These are phyloP conservation scores for Ulmus americana DNA, from an alignment of 331 rosid genomes.

Conservation along the genomic window DNA sequence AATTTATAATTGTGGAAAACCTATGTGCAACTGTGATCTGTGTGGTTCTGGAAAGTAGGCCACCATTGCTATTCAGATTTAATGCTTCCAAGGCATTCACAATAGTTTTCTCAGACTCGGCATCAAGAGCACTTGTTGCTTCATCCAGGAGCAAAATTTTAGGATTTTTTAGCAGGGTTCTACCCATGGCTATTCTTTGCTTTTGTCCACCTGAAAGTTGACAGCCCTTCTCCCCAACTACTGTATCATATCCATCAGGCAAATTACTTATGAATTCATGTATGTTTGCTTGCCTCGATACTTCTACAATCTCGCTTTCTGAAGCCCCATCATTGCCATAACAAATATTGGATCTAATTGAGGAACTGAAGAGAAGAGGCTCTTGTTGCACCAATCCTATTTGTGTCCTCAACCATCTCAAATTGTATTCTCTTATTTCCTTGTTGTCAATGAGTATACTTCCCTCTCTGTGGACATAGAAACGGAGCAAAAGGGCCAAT, in stretches of 20 bases:
- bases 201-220: conserved; percentile 91
- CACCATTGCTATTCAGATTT: conserved; percentile 35
- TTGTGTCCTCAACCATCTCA: conserved; percentile 63
- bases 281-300: conserved; percentile 61
- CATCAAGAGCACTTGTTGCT: conserved; percentile 89
- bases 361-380: conserved; percentile 72
- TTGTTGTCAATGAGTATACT: conserved; percentile 57
- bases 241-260: conserved; percentile 66
- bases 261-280: conserved; percentile 64
- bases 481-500: conserved; percentile 65
- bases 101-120: conserved; percentile 61
- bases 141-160: conserved; percentile 69
- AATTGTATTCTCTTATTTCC: conserved; percentile 55
- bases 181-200: conserved; percentile 82
- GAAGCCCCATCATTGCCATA: conserved; percentile 55
- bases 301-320: conserved; percentile 68
- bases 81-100: conserved; percentile 56
- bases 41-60: conserved; percentile 44
- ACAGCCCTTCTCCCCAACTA: conserved; percentile 77
- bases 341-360: conserved; percentile 66
- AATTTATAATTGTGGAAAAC: conserved; percentile 60
- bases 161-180: conserved; percentile 71
- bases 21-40: conserved; percentile 79
- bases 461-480: conserved; percentile 61
- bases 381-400: conserved; percentile 87